These are phyloP conservation scores for Dactylorhiza incarnata DNA, from an alignment of 106 monocot species.

Conservation along the genomic window DNA sequence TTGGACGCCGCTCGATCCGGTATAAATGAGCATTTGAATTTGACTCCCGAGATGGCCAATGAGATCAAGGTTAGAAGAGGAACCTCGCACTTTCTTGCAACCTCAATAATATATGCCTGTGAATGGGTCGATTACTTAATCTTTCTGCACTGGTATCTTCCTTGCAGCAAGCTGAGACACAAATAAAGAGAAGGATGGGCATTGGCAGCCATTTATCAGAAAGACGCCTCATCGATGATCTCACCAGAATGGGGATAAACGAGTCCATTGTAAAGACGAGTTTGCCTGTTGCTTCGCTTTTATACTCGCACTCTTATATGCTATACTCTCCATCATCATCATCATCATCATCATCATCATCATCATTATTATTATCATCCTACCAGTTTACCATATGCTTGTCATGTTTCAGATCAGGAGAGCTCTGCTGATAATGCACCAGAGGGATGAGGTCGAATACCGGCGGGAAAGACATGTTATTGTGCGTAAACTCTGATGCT, in stretches of 20 bases:
- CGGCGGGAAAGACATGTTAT: constrained; percentile 85
- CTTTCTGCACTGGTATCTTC: background rate
- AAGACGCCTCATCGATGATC: constrained; percentile 79
- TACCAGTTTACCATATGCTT: background rate
- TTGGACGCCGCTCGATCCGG: constrained; percentile 97
- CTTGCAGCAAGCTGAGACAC: constrained; percentile 80
- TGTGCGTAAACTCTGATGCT: constrained; percentile 73
- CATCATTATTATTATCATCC: background rate
- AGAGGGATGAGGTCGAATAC: constrained; percentile 93
- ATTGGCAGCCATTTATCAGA: constrained; percentile 92
- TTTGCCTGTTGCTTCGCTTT: background rate
- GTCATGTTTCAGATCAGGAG: constrained; percentile 63
- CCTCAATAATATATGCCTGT: background rate
- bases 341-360: background rate
- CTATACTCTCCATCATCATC: too few species aligned
- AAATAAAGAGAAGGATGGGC: constrained; percentile 97
- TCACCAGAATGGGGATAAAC: constrained; percentile 89
- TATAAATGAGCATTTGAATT: constrained; percentile 85
- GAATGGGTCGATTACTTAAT: background rate
- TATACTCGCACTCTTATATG: background rate
- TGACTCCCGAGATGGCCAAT: constrained; percentile 91
- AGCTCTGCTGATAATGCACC: constrained; percentile 91
- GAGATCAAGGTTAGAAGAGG: constrained; percentile 68
- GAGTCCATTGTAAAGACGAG: constrained; percentile 77
- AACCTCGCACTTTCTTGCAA: background rate